A percentile compares a stretch with the other conserved stretches of the same genome.
Evolutionary conservation across 441 rosid species (phyloP).

Genomic region (Theobroma grandiflorum): DNA sequence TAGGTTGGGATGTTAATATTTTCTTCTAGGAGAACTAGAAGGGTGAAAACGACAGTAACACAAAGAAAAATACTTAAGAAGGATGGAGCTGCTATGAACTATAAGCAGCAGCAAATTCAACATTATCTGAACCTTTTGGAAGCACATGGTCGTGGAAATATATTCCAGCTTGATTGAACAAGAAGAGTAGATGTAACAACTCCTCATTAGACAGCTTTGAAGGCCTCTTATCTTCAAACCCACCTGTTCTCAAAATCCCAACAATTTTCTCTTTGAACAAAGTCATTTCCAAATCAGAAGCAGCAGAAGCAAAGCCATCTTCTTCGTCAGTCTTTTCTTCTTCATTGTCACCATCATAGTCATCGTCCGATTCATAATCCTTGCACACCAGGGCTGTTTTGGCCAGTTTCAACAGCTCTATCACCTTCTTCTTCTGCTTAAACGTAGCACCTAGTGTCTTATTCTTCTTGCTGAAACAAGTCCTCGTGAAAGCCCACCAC

Average conservation of each 20-base stretch:
- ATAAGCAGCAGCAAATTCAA: conserved; percentile 30
- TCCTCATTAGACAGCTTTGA: conserved; percentile 70
- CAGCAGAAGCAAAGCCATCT: conserved; percentile 16
- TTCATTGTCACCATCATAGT: conserved; percentile 29
- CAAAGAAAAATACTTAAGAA: not conserved
- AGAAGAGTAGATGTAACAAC: conserved; percentile 58
- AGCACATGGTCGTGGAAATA: conserved; percentile 52
- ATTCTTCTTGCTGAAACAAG: conserved; percentile 83
- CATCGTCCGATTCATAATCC: conserved; percentile 21
- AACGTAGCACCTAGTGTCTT: conserved; percentile 87
- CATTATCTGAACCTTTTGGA: conserved; percentile 27
- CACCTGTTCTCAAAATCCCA: conserved; percentile 50
- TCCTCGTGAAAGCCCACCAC: conserved; percentile 71
- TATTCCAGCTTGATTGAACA: conserved; percentile 70
- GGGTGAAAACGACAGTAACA: not conserved
- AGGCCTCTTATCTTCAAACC: conserved; percentile 80
- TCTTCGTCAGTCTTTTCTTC: conserved; percentile 38
- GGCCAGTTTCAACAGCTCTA: conserved; percentile 59
- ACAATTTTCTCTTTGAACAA: conserved; percentile 63
- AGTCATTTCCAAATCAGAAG: conserved; percentile 49
- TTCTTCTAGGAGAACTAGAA: not conserved
- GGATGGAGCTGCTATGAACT: conserved; percentile 14
- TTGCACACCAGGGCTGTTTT: not conserved
- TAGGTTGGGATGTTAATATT: not conserved
- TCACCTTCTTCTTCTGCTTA: conserved; percentile 88